Evolutionary conservation across 139 green algal genomes (phyloP).

Genomic region (Bryopsis sp.): DNA sequence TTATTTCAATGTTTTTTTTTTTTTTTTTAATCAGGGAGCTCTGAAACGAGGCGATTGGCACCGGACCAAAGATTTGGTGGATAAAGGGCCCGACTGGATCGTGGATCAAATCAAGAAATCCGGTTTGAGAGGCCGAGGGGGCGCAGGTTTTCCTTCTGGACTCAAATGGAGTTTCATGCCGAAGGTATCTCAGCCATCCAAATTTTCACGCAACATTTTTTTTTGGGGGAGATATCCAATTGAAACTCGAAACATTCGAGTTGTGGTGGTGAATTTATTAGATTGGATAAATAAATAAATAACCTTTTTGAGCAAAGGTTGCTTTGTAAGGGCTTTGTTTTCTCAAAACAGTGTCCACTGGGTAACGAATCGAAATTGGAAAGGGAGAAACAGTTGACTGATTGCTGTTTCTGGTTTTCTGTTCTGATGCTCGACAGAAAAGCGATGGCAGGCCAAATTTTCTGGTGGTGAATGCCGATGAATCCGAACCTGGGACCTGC

Average conservation of each 20-base stretch:
- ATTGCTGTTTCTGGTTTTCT: conserved; percentile 12
- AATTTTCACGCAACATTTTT: too few species aligned
- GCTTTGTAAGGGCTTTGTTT: background rate
- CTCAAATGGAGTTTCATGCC: conserved; percentile 98
- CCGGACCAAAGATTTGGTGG: conserved; percentile 81
- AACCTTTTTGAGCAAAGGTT: background rate
- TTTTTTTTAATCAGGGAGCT: too few species aligned
- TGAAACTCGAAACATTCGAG: too few species aligned
- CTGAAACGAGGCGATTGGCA: conserved; percentile 61
- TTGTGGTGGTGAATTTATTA: too few species aligned
- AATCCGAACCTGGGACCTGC: conserved; percentile 95
- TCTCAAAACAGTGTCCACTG: background rate
- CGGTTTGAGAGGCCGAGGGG: conserved; percentile 86
- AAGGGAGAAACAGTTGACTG: background rate
- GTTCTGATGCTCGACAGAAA: conserved; percentile 12
- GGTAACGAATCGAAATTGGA: background rate
- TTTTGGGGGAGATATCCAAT: too few species aligned
- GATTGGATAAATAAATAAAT: too few species aligned
- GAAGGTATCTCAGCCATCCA: too few species aligned
- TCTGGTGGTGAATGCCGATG: conserved; percentile 95
- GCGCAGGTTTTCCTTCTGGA: conserved; percentile 90
- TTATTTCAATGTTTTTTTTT: too few species aligned
- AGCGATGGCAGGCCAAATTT: conserved; percentile 84
- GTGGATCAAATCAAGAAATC: conserved; percentile 94
- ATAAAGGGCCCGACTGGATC: conserved; percentile 93